phyloP scores from a whole-genome alignment of 2,329 filamentous ascomycete species.

The Fusarium brachygibbosum region DNA sequence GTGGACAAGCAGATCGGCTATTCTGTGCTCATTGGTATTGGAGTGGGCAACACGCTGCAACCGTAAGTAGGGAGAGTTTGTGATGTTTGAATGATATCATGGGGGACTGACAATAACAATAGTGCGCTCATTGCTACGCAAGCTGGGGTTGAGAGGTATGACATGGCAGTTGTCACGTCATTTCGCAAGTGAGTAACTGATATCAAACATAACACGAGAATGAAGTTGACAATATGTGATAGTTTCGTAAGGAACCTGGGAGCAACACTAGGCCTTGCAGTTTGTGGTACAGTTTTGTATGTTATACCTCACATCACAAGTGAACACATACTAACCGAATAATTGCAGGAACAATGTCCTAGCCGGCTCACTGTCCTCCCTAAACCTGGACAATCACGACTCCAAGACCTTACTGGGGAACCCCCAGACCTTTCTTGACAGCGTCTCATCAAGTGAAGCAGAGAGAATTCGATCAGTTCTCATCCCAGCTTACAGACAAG shows the following conservation, averaged over 20 bases:
- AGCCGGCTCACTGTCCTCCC: constrained; percentile 46
- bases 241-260: constrained; percentile 59
- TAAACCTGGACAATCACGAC: constrained; percentile 43
- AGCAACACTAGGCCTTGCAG: constrained; percentile 56
- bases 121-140: constrained; percentile 67
- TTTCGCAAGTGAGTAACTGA: constrained; percentile 56
- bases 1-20: constrained; percentile 69
- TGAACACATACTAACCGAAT: neutral
- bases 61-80: constrained; percentile 52
- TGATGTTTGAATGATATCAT: neutral
- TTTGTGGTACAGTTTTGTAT: constrained; percentile 57
- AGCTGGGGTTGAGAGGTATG: constrained; percentile 64
- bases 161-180: constrained; percentile 61
- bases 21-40: constrained; percentile 64
- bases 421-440: constrained; percentile 52
- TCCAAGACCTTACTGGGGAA: constrained; percentile 51
- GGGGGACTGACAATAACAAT: neutral
- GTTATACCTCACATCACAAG: neutral
- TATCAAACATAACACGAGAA: neutral
- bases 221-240: neutral
- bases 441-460: constrained; percentile 49
- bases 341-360: constrained; percentile 56
- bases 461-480: constrained; percentile 51
- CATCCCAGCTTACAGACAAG: constrained; percentile 54
- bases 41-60: constrained; percentile 66